These are phyloP conservation scores for Lactifluus volemus DNA, from an alignment of 768 basidiomycete genomes.

Conservation along the genomic window DNA sequence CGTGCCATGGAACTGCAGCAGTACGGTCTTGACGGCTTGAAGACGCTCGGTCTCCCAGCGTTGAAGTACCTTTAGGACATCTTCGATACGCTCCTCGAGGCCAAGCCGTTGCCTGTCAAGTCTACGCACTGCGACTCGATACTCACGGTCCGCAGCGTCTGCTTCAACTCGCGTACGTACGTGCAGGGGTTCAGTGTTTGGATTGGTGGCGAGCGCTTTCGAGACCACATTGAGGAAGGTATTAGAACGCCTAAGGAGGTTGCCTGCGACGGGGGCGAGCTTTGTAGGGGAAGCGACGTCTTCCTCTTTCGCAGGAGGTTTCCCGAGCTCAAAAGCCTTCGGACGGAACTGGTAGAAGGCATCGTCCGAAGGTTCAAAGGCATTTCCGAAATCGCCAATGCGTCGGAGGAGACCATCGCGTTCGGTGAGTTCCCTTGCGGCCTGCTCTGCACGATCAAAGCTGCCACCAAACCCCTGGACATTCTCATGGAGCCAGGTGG, in stretches of 20 bases:
- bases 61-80: conserved; percentile 70
- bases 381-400: conserved; percentile 76
- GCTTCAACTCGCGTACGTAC: conserved; percentile 70
- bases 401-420: conserved; percentile 53
- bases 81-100: conserved; percentile 81
- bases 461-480: conserved; percentile 72
- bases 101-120: conserved; percentile 80
- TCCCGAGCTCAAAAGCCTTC: conserved; percentile 61
- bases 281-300: conserved; percentile 24
- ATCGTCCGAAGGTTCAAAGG: conserved; percentile 68
- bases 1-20: conserved; percentile 83
- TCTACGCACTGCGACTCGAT: conserved; percentile 70
- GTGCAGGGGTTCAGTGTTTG: conserved; percentile 53
- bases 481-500: conserved; percentile 71
- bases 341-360: conserved; percentile 80
- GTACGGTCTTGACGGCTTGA: conserved; percentile 78
- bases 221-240: conserved; percentile 63
- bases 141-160: conserved; percentile 69
- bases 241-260: conserved; percentile 58
- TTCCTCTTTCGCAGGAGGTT: conserved; percentile 25
- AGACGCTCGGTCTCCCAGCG: conserved; percentile 81
- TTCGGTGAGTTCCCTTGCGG: conserved; percentile 45
- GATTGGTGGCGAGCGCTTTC: conserved; percentile 50
- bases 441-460: conserved; percentile 71
- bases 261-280: conserved; percentile 39